Conservation (phyloP, 208 protist species). For the Trypanosoma mega region DNA sequence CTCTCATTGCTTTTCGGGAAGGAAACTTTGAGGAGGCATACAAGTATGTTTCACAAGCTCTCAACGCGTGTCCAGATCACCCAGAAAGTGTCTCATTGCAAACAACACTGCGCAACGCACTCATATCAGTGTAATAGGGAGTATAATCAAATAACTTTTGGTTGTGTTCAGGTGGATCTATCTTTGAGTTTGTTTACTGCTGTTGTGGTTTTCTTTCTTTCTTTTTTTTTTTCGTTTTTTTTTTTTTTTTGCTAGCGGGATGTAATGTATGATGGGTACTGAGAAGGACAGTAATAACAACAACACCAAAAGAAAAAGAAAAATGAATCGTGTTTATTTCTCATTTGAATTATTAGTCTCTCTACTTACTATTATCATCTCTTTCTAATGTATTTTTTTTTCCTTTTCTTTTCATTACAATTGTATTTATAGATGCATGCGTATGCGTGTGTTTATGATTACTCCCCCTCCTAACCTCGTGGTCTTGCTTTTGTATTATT, state of each 20-base stretch:
- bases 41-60: constrained; percentile 46
- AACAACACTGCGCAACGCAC: constrained; percentile 48
- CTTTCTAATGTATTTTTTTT: too few relatives aligned
- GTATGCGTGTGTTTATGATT: too few relatives aligned
- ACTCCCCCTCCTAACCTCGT: too few relatives aligned
- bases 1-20: constrained; percentile 60
- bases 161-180: neutral
- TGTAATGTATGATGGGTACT: neutral
- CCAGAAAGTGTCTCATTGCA: constrained; percentile 71
- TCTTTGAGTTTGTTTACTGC: constrained; percentile 2
- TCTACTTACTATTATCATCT: too few relatives aligned
- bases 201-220: neutral
- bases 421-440: constrained; percentile 3
- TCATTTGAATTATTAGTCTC: too few relatives aligned
- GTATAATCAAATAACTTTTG: neutral
- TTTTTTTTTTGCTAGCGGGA: neutral
- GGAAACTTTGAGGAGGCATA: constrained; percentile 86
- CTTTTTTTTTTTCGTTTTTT: constrained; percentile 6
- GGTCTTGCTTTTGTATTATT: neutral
- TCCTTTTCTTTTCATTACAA: neutral
- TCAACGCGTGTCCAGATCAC: constrained; percentile 85
- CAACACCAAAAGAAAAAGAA: too few relatives aligned
- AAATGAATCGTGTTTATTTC: too few relatives aligned
- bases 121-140: constrained; percentile 46
- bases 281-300: too few relatives aligned